These are phyloP conservation scores for Entelexis sorbosivorans DNA, from an alignment of 1,139 yeast genomes.

Conservation along the genomic window DNA sequence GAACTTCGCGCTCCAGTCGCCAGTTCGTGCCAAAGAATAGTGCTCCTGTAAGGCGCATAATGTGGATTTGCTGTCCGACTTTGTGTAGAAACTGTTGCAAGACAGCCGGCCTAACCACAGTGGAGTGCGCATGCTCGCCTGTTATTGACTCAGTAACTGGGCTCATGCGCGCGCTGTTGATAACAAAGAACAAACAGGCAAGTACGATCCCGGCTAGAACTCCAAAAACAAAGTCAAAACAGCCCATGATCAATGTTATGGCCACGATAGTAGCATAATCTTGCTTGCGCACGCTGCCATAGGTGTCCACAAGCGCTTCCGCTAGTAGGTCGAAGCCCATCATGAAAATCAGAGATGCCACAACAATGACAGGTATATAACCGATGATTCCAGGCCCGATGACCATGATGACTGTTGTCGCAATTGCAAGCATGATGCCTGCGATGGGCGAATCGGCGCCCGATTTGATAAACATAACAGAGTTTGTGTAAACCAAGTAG, in stretches of 20 bases:
- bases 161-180: constrained; percentile 77
- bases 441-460: constrained; percentile 88
- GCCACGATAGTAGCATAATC: constrained; percentile 77
- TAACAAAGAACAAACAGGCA: constrained; percentile 85
- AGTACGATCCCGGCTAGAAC: constrained; percentile 79
- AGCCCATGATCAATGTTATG: constrained; percentile 89
- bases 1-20: constrained; percentile 67
- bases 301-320: constrained; percentile 78
- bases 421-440: constrained; percentile 73
- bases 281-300: constrained; percentile 59
- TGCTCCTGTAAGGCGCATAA: constrained; percentile 76
- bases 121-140: constrained; percentile 82
- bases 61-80: constrained; percentile 85
- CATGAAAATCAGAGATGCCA: constrained; percentile 79
- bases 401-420: constrained; percentile 70
- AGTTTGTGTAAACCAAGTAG: constrained; percentile 87
- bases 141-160: constrained; percentile 75
- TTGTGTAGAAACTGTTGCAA: constrained; percentile 76
- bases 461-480: constrained; percentile 79
- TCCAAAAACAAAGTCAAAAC: constrained; percentile 88
- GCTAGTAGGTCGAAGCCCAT: constrained; percentile 81
- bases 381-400: constrained; percentile 92
- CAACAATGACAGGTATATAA: constrained; percentile 87
- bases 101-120: constrained; percentile 82
- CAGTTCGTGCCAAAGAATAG: constrained; percentile 92